phyloP scores from a whole-genome alignment of 75 land plant species.

The Pinus tabuliformis region DNA sequence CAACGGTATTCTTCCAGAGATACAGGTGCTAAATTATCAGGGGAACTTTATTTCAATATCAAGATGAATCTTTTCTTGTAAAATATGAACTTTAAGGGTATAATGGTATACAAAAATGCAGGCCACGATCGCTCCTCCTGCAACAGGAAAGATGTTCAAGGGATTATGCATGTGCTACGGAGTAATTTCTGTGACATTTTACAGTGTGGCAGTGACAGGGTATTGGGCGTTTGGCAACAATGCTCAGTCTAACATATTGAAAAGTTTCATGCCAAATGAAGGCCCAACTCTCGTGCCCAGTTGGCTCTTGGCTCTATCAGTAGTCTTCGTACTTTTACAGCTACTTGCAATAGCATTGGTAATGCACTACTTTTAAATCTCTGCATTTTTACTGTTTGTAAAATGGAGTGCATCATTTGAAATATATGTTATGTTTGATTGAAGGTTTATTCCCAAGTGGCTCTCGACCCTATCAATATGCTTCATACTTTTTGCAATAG shows the following conservation, averaged over 20 bases:
- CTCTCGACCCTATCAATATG: constrained; percentile 32
- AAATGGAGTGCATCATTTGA: too few relatives aligned
- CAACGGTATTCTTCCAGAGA: constrained; percentile 87
- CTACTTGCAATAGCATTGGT: constrained; percentile 84
- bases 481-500: too few relatives aligned
- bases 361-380: constrained; percentile 5
- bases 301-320: constrained; percentile 64
- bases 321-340: constrained; percentile 61
- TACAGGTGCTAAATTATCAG: constrained; percentile 51
- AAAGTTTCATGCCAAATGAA: constrained; percentile 56
- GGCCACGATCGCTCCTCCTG: constrained; percentile 96
- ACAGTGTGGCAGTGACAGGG: constrained; percentile 69
- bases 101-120: constrained; percentile 12
- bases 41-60: too few relatives aligned
- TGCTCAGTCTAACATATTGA: constrained; percentile 62
- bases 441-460: constrained; percentile 59
- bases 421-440: too few relatives aligned
- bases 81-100: too few relatives aligned
- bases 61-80: too few relatives aligned
- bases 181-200: constrained; percentile 69
- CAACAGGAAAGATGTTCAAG: constrained; percentile 87
- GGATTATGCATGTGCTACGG: constrained; percentile 75
- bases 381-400: background rate
- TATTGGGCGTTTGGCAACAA: constrained; percentile 89
- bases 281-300: constrained; percentile 67